These are phyloP conservation scores for Crithidia acanthocephali DNA, from an alignment of 208 protist genomes.

Conservation along the genomic window DNA sequence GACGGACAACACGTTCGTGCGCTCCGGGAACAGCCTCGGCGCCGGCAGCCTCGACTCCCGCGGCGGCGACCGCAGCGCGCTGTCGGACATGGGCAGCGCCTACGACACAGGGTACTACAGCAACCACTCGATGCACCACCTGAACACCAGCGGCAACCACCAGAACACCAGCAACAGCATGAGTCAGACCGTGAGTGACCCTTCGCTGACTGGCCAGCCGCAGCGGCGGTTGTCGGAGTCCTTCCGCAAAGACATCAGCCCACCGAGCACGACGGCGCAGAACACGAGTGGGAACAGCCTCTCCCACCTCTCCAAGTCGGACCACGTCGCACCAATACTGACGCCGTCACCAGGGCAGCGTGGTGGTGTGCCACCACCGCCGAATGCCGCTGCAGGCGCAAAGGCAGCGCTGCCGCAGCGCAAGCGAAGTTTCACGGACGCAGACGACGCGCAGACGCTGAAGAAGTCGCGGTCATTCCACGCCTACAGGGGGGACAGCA, in stretches of 20 bases:
- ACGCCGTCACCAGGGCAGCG: background rate
- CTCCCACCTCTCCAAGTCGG: background rate
- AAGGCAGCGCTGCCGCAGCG: background rate
- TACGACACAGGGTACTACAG: slow-evolving; percentile 13
- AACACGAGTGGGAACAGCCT: background rate
- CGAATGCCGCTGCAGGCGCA: background rate
- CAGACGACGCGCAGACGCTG: background rate
- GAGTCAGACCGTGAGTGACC: background rate
- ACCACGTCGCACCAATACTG: background rate
- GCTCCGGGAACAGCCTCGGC: slow-evolving; percentile 4
- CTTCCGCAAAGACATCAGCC: background rate
- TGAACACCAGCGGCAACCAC: background rate
- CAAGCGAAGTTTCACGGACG: background rate
- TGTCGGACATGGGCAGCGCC: background rate
- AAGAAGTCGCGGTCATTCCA: background rate
- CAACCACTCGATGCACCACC: background rate
- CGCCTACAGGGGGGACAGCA: background rate
- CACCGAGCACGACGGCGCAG: background rate
- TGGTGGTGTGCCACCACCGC: background rate
- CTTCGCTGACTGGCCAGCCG: background rate
- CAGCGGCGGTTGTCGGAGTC: slow-evolving; percentile 17
- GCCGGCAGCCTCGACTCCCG: background rate
- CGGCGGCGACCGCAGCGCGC: background rate
- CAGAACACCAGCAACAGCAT: too few relatives aligned
- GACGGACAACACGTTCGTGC: slow-evolving; percentile 3